Percentiles rank a stretch among this genome's conserved stretches.
Evolutionary conservation across 495 filamentous ascomycete genomes (phyloP).

Genomic region (Penicillium roqueforti): DNA sequence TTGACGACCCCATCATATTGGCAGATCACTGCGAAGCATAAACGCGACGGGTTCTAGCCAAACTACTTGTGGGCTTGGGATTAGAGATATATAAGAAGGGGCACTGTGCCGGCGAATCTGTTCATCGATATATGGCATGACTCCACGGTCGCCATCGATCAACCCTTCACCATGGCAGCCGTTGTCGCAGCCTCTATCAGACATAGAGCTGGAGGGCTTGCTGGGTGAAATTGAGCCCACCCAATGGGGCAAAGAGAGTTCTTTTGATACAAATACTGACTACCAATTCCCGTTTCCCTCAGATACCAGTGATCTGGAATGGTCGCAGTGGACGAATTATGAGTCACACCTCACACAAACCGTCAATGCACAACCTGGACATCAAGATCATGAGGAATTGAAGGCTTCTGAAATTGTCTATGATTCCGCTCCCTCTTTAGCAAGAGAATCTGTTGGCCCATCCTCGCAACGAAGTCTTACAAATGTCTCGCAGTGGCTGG

Average conservation of each 20-base stretch:
- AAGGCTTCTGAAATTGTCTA: background rate
- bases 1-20: background rate
- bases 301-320: conserved; percentile 7
- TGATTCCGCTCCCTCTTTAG: background rate
- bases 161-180: conserved; percentile 7
- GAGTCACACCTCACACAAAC: conserved; percentile 1
- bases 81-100: background rate
- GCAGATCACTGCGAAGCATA: background rate
- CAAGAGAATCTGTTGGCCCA: background rate
- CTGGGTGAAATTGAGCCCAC: background rate
- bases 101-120: background rate
- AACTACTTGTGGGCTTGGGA: background rate
- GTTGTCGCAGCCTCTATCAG: conserved; percentile 11
- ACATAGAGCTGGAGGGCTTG: conserved; percentile 11
- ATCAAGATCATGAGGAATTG: background rate
- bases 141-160: background rate
- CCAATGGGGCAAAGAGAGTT: conserved; percentile 4
- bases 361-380: background rate
- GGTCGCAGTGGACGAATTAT: conserved; percentile 10
- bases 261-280: conserved; percentile 7
- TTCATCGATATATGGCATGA: conserved; percentile 10
- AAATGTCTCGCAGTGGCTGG: conserved; percentile 39
- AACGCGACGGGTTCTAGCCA: background rate
- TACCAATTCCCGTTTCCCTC: conserved; percentile 19
- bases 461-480: conserved; percentile 7